phyloP scores from a whole-genome alignment of 208 protist genomes.

The Leishmania major region DNA sequence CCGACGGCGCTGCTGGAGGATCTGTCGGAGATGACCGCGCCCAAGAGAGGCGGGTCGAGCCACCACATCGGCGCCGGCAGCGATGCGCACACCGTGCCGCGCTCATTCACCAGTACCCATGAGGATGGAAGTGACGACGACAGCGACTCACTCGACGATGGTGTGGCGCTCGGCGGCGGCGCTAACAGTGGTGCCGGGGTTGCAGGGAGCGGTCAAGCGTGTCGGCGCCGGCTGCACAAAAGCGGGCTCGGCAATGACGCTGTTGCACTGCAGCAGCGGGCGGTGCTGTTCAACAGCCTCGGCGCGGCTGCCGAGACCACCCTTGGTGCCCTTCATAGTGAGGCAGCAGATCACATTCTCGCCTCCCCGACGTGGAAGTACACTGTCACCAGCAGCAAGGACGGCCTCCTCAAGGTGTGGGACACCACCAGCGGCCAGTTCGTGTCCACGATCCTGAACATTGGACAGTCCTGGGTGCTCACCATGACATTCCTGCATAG shows the following conservation, averaged over 20 bases:
- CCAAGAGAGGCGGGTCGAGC: background rate
- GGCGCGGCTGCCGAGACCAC: constrained; percentile 43
- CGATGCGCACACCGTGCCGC: background rate
- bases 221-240: constrained; percentile 12
- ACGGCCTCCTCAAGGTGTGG: constrained; percentile 85
- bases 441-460: constrained; percentile 65
- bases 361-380: constrained; percentile 39
- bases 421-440: constrained; percentile 57
- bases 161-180: background rate
- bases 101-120: background rate
- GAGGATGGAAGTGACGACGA: constrained; percentile 24
- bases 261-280: constrained; percentile 20
- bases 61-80: background rate
- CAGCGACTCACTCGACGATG: constrained; percentile 25
- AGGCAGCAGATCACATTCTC: constrained; percentile 69
- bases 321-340: constrained; percentile 55
- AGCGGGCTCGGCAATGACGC: constrained; percentile 11
- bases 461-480: constrained; percentile 76
- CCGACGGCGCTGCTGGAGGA: constrained; percentile 58
- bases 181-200: constrained; percentile 11
- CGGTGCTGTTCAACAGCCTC: constrained; percentile 24
- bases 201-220: constrained; percentile 11
- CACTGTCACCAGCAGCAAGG: constrained; percentile 77
- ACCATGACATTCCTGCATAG: constrained; percentile 70
- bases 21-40: constrained; percentile 8